Base-by-base conservation (phyloP, 495 filamentous ascomycete genomes). In the Hypoxylon intermedium region DNA sequence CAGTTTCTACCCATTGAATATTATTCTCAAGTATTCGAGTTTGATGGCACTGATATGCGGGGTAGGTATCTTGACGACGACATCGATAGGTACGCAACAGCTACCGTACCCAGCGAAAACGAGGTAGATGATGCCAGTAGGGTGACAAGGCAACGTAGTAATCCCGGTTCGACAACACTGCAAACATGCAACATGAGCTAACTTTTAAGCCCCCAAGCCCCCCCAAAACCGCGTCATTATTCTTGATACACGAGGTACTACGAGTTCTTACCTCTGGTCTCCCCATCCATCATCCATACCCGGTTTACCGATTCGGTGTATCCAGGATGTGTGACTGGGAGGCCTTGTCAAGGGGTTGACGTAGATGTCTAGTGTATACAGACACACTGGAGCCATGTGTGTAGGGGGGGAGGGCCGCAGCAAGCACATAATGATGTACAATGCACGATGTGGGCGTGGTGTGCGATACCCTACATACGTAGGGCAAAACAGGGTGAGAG, bases 91-190 rank as follows among this genome's bases (percentile, higher is more conserved):
- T 33, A 53, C 49, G 33, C 53, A 36, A 45, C 30, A 34, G 45
- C 43, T 50, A 55, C 50, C 49, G 26, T 45, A 44, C 43, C 54
- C 43, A 54, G 54, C 36, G 33, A 37, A 43, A 9, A 36, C n/a
- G 9, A 55, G 43, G 30, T 48, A 44, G 21, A 43, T 42, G n/a
- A 55, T 19, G 49, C 44, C 42, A 50, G 37, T 58, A 65, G 55
- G 61, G 55, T 65, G 44, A 46, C 54, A 59, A 55, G 45, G 53
- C 33, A 65, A 53, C 51, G 61, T 65, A 59, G 61, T 51, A 65
- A 50, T 53, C 38, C 55, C 55, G 34, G 55, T 38, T 13, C 34
- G 34, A 37, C 34, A n/a, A 37, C 44, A 59, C n/a, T 65, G 49
- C 43, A 47, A 48, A 58, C 48, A 49, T 58, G 54, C 54, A 59